Evolutionary conservation across 1,284 basidiomycete genomes (phyloP), one percentile per base, ranked within the genome.

Genomic region (Moesziomyces globuligerus): DNA sequence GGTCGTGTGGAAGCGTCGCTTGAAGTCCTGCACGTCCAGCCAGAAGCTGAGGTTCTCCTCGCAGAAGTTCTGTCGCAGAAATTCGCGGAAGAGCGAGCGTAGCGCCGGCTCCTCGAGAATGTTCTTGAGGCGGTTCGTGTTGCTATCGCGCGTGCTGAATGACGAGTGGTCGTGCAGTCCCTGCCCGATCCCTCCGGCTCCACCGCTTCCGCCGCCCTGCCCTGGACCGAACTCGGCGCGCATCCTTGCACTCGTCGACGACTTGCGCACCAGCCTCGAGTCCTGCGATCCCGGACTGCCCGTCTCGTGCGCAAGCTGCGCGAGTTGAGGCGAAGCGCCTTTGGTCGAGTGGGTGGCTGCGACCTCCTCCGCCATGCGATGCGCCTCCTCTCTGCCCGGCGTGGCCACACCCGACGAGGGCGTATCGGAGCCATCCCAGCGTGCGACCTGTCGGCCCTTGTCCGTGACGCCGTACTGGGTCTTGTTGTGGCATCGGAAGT

Each of bases 11-110:
- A 98, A 98, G 77, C 94, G 90, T 74, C 91, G 88, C 85, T 94
- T 94, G 86, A 98, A 96, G 81, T 98, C 95, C 83, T 94, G 89
- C 1, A 97, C 95, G 78, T 98, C 96, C 52, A 98, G 83, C 91
- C 94, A 98, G 85, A 97, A 98, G 44, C 90, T 90, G 74, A 98
- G 85, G 81, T 98, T 98, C 86, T 98, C 95, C 82, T 98, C 95
- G 85, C 94, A 98, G 83, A 97, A 97, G 83, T 97, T 97, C 48
- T 89, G 87, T 40, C 93, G 88, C 53, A 98, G 84, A 85, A 95
- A 96, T 70, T 98, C 95, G 58, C 95, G 89, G 87, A 98, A 98
- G 40, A 97, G 85, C 3, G 88, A 88, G 13, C 95, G 89, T 28
- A 96, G 86, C 23, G 91, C 90, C 0, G 94, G 92, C 75, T 98